Evolutionary conservation across 768 basidiomycete genomes (phyloP).

Genomic region (Hemileccinum impolitum): DNA sequence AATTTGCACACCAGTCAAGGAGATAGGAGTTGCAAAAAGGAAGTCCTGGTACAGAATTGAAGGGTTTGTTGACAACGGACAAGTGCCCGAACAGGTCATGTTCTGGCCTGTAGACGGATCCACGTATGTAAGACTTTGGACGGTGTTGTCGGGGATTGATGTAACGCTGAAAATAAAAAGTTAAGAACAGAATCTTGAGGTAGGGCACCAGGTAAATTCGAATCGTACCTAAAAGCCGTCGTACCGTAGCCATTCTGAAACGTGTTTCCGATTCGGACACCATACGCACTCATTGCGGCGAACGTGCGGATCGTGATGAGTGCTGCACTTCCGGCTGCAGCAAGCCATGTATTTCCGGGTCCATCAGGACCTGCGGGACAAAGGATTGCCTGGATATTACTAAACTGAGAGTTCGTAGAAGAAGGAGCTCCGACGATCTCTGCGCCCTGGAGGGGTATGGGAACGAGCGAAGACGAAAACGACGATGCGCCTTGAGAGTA

Average conservation of each 20-base stretch:
- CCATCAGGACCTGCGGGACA: slow-evolving; percentile 86
- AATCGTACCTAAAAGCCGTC: slow-evolving; percentile 72
- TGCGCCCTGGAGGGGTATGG: slow-evolving; percentile 64
- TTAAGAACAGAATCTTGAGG: not conserved
- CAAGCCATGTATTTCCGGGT: slow-evolving; percentile 82
- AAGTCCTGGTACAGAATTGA: slow-evolving; percentile 91
- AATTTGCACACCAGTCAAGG: slow-evolving; percentile 89
- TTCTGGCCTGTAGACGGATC: slow-evolving; percentile 76
- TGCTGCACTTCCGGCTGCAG: slow-evolving; percentile 63
- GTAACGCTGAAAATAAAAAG: slow-evolving; percentile 59
- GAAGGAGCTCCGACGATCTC: slow-evolving; percentile 59
- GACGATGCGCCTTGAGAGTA: slow-evolving; percentile 79
- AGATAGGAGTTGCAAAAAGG: slow-evolving; percentile 59
- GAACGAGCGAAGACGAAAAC: slow-evolving; percentile 87
- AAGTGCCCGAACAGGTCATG: slow-evolving; percentile 69
- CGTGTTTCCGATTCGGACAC: slow-evolving; percentile 89
- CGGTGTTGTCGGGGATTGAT: slow-evolving; percentile 84
- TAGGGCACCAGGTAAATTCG: not conserved
- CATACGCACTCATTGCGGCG: slow-evolving; percentile 67
- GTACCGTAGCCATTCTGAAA: slow-evolving; percentile 80
- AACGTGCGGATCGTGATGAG: slow-evolving; percentile 78
- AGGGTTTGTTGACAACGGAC: slow-evolving; percentile 77
- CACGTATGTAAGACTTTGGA: slow-evolving; percentile 71
- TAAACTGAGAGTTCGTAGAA: slow-evolving; percentile 56
- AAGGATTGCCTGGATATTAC: slow-evolving; percentile 64